Evolutionary conservation across 495 filamentous ascomycete genomes (phyloP).

Genomic region (Aspergillus avenaceus): DNA sequence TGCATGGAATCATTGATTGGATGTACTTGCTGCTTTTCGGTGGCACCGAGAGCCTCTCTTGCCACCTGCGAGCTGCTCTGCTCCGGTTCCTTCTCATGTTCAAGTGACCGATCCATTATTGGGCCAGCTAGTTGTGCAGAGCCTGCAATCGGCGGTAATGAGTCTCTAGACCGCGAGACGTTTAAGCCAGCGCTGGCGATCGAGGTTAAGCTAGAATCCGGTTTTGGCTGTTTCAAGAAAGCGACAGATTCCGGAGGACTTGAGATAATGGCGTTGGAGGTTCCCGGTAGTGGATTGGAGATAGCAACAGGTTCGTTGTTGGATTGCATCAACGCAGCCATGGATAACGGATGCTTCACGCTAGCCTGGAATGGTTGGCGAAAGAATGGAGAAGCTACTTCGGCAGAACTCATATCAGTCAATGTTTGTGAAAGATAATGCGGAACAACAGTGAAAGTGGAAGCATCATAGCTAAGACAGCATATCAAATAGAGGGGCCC

Average conservation of each 20-base stretch:
- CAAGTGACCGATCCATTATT: constrained; percentile 30
- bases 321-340: constrained; percentile 47
- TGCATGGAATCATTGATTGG: constrained; percentile 26
- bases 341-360: constrained; percentile 35
- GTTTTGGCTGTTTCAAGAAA: constrained; percentile 37
- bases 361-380: constrained; percentile 33
- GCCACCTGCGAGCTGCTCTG: constrained; percentile 41
- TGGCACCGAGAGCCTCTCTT: constrained; percentile 41
- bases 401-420: constrained; percentile 59
- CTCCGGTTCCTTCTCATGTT: constrained; percentile 34
- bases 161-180: constrained; percentile 37
- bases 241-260: constrained; percentile 28
- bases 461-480: neutral
- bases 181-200: constrained; percentile 45
- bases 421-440: constrained; percentile 7
- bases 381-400: constrained; percentile 60
- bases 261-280: constrained; percentile 26
- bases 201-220: constrained; percentile 40
- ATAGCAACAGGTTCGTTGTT: constrained; percentile 41
- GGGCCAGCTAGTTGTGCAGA: constrained; percentile 16
- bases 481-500: neutral
- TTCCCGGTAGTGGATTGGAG: constrained; percentile 31
- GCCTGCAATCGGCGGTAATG: constrained; percentile 31
- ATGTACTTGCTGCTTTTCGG: constrained; percentile 33
- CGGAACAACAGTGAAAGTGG: neutral